Conservation (phyloP, 306 rosid genomes). For the Cucurbita maxima region DNA sequence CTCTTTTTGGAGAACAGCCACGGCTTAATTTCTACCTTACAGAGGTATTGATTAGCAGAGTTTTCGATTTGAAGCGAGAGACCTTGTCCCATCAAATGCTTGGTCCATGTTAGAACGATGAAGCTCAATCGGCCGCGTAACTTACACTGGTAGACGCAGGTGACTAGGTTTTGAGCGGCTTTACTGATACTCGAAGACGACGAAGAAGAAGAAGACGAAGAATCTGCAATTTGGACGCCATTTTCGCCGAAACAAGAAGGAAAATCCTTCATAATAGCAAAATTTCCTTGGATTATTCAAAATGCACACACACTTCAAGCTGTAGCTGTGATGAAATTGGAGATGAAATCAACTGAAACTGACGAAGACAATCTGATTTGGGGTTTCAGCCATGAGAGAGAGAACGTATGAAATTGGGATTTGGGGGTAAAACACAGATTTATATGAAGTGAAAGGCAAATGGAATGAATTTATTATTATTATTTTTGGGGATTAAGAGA, state of each 20-base stretch:
- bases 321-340: background rate
- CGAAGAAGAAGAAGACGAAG: conserved; percentile 28
- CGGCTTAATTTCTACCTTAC: conserved; percentile 76
- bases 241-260: conserved; percentile 94
- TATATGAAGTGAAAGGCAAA: background rate
- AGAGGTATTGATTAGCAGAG: conserved; percentile 33
- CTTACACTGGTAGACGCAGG: conserved; percentile 63
- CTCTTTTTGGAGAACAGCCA: conserved; percentile 74
- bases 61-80: conserved; percentile 58
- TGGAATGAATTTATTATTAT: background rate
- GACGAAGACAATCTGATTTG: conserved; percentile 11
- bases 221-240: conserved; percentile 72
- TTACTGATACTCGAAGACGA: conserved; percentile 35
- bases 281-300: background rate
- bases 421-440: background rate
- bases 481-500: background rate
- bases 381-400: background rate
- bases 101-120: conserved; percentile 77
- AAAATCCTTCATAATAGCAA: conserved; percentile 55
- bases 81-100: conserved; percentile 72
- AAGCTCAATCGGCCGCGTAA: conserved; percentile 35
- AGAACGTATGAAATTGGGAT: background rate
- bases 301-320: background rate
- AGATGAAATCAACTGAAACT: background rate
- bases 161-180: conserved; percentile 55